Conservation (phyloP, 805 yeast species). For the Sugiyamaella chiloensis region DNA sequence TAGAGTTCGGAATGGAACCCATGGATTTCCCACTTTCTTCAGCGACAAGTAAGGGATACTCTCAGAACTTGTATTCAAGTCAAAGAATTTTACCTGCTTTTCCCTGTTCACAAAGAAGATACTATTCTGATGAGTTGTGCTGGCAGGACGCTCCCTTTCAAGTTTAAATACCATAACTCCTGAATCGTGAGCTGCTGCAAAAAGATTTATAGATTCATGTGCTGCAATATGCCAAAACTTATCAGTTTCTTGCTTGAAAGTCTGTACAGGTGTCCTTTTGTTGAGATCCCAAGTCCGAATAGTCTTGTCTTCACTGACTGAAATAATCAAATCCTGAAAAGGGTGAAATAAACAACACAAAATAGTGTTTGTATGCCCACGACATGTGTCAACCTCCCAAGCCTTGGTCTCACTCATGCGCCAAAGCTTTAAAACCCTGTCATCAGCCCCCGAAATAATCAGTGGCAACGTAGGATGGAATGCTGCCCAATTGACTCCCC, state of each 20-base stretch:
- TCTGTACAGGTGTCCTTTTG: conserved; percentile 88
- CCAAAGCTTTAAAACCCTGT: conserved; percentile 93
- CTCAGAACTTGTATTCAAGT: conserved; percentile 58
- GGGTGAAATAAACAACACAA: conserved; percentile 91
- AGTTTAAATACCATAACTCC: conserved; percentile 98
- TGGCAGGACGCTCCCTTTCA: conserved; percentile 97
- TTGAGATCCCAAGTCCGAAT: conserved; percentile 96
- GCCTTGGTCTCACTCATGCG: conserved; percentile 97
- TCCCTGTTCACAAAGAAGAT: conserved; percentile 76
- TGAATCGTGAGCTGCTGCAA: conserved; percentile 94
- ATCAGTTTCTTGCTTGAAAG: conserved; percentile 89
- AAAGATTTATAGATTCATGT: conserved; percentile 86
- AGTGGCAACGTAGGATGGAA: conserved; percentile 96
- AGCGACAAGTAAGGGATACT: conserved; percentile 79
- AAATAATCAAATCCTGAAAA: conserved; percentile 82
- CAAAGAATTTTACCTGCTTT: conserved; percentile 80
- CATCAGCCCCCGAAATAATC: conserved; percentile 95
- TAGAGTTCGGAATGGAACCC: conserved; percentile 80
- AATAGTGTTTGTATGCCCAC: conserved; percentile 96
- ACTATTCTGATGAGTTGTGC: conserved; percentile 64
- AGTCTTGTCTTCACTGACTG: conserved; percentile 95
- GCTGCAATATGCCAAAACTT: conserved; percentile 90
- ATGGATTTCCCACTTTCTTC: conserved; percentile 78
- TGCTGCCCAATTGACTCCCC: conserved; percentile 98
- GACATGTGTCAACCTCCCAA: conserved; percentile 98